These are phyloP conservation scores for Aspergillus leporis DNA, from an alignment of 495 filamentous ascomycete species.

Conservation along the genomic window DNA sequence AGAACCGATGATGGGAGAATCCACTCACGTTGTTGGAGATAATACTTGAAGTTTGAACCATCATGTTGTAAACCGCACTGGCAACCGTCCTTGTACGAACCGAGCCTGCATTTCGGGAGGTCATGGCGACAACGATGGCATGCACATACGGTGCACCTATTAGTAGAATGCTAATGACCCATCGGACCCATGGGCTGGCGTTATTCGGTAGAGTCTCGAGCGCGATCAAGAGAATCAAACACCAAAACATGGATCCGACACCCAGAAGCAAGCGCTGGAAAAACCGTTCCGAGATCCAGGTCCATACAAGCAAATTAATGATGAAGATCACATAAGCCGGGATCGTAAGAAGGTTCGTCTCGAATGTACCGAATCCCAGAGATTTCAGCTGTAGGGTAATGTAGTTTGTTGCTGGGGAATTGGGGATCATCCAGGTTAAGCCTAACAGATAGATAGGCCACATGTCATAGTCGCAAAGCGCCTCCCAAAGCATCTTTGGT, in stretches of 20 bases:
- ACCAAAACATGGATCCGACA: slow-evolving; percentile 55
- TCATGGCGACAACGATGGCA: slow-evolving; percentile 68
- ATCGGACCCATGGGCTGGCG: slow-evolving; percentile 52
- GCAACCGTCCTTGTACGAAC: slow-evolving; percentile 67
- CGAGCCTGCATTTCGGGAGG: slow-evolving; percentile 64
- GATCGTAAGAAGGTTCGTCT: slow-evolving; percentile 69
- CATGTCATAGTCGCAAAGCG: slow-evolving; percentile 66
- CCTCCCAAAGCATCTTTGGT: slow-evolving; percentile 55
- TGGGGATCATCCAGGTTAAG: slow-evolving; percentile 56
- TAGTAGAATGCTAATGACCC: slow-evolving; percentile 50
- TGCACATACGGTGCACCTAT: slow-evolving; percentile 64
- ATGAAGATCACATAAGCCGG: slow-evolving; percentile 56
- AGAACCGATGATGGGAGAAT: neutral
- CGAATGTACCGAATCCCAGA: slow-evolving; percentile 65
- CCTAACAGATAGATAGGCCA: slow-evolving; percentile 71
- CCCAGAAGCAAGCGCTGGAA: slow-evolving; percentile 55
- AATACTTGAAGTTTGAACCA: slow-evolving; percentile 64
- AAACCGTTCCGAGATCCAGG: slow-evolving; percentile 54
- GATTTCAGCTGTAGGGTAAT: slow-evolving; percentile 60
- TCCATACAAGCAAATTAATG: slow-evolving; percentile 45
- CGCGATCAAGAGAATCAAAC: slow-evolving; percentile 53
- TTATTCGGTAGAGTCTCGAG: slow-evolving; percentile 41
- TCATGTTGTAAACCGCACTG: slow-evolving; percentile 72
- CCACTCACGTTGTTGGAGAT: slow-evolving; percentile 59
- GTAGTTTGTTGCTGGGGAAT: slow-evolving; percentile 53